These are phyloP conservation scores for Solanum bukasovii DNA, from an alignment of 257 asterid genomes.

Conservation along the genomic window DNA sequence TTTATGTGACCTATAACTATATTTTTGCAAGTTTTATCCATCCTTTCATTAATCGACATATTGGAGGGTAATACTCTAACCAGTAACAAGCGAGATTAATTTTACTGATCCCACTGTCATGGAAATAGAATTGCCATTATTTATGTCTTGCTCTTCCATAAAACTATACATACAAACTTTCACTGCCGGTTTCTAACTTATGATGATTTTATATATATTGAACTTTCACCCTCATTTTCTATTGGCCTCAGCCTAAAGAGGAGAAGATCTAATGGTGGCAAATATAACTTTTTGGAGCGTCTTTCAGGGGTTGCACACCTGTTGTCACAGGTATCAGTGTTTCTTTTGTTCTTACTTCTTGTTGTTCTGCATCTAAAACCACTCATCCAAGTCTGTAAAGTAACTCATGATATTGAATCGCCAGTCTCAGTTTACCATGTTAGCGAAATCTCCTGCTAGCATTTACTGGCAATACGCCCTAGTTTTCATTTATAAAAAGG, in stretches of 20 bases:
- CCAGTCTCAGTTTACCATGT: not conserved
- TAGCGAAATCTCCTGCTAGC: not conserved
- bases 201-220: not conserved
- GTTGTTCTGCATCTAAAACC: not conserved
- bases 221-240: not conserved
- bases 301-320: constrained; percentile 74
- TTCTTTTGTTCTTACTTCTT: not conserved
- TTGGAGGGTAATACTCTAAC: not conserved
- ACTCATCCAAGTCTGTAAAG: not conserved
- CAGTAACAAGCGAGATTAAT: not conserved
- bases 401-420: not conserved
- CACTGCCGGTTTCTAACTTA: not conserved
- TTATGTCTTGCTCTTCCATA: not conserved
- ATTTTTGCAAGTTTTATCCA: not conserved
- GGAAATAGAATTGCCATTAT: not conserved
- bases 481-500: not conserved
- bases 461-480: not conserved
- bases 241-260: constrained; percentile 59
- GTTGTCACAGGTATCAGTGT: constrained; percentile 40
- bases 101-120: not conserved
- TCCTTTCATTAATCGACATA: not conserved
- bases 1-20: not conserved
- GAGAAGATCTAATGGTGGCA: constrained; percentile 39
- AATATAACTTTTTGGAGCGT: constrained; percentile 67
- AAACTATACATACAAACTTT: not conserved